phyloP scores from a whole-genome alignment of 768 basidiomycete genomes.

The Amanita jacksonii region DNA sequence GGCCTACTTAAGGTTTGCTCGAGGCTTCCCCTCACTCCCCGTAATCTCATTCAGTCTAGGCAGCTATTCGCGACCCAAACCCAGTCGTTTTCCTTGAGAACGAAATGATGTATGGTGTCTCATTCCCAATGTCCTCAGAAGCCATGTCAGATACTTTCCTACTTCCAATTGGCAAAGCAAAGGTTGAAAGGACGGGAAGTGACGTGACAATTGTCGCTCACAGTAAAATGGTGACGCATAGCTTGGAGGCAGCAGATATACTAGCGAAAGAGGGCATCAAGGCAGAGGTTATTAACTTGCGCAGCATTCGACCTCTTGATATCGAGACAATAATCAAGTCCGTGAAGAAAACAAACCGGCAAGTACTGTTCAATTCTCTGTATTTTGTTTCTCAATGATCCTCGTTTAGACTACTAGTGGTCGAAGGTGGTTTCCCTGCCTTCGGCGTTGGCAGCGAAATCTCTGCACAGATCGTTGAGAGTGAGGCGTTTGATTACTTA shows the following conservation, averaged over 20 bases:
- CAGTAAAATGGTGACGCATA: constrained; percentile 96
- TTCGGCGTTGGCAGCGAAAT: constrained; percentile 99
- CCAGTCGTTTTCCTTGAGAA: constrained; percentile 99
- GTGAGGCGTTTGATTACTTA: constrained; percentile 96
- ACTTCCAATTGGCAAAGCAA: constrained; percentile 94
- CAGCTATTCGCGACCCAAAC: constrained; percentile 97
- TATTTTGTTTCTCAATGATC: background rate
- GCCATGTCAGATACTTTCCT: constrained; percentile 94
- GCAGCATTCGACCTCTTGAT: constrained; percentile 92
- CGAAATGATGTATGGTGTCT: constrained; percentile 96
- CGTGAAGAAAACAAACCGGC: constrained; percentile 98
- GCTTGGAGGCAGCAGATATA: constrained; percentile 86
- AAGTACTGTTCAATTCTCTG: constrained; percentile 15
- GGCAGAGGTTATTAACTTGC: constrained; percentile 96
- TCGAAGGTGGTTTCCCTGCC: constrained; percentile 97
- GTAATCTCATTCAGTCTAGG: constrained; percentile 27
- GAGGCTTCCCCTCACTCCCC: background rate
- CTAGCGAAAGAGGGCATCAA: constrained; percentile 95
- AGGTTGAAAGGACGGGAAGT: constrained; percentile 86
- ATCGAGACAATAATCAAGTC: constrained; percentile 95
- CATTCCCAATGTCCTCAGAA: constrained; percentile 92
- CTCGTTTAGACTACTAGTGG: constrained; percentile 66
- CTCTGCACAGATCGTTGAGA: constrained; percentile 94
- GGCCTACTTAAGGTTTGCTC: constrained; percentile 82
- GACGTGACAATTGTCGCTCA: constrained; percentile 97